Evolutionary conservation across 2,329 filamentous ascomycete genomes (phyloP), one percentile per base, ranked within the genome.

Genomic region (Colletotrichum sp.): DNA sequence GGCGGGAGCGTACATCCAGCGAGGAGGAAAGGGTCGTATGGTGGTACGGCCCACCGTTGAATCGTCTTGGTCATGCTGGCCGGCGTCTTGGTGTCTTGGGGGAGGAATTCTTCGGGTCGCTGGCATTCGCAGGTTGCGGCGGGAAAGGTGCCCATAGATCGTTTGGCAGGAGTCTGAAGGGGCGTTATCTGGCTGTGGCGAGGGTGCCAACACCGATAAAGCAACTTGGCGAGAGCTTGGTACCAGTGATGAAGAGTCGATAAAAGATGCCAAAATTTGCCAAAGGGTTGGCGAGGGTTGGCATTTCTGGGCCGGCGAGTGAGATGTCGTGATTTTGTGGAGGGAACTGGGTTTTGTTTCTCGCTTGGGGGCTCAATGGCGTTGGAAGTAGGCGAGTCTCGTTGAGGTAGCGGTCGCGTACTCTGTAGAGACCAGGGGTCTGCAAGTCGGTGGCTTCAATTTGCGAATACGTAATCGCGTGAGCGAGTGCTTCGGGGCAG

Each of bases 161-260:
- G 18, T 65, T 68, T 68, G 70, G 49, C 49, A 73, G 73, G 28
- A 15, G 36, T 62, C 64, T 21, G 36, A 21, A 21, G n/a, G 70
- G 64, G 69, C 30, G 18, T 69, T 65, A 73, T 76, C 71, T 74
- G 32, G 34, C 13, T 28, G 59, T 76, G 74, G 74, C 44, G 28
- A 65, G 65, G 44, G 49, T 69, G 74, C 74, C 74, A 76, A 76
- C 65, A 76, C 44, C 74, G 64, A 76, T 74, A 74, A 39, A 64
- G 8, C 70, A 76, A 76, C 74, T 76, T 76, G 74, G 74, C 74
- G 59, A 55, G 32, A 16, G 32, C 74, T 76, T 76, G 74, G 74
- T 76, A 74, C 74, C 74, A 76, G 59, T 76, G 18, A 39, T 36
- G 59, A 74, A 63, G 13, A 15, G 59, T 73, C 28, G 74, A 76